phyloP scores from a whole-genome alignment of 176 grass and related monocot genomes.

The Aegilops sharonensis region DNA sequence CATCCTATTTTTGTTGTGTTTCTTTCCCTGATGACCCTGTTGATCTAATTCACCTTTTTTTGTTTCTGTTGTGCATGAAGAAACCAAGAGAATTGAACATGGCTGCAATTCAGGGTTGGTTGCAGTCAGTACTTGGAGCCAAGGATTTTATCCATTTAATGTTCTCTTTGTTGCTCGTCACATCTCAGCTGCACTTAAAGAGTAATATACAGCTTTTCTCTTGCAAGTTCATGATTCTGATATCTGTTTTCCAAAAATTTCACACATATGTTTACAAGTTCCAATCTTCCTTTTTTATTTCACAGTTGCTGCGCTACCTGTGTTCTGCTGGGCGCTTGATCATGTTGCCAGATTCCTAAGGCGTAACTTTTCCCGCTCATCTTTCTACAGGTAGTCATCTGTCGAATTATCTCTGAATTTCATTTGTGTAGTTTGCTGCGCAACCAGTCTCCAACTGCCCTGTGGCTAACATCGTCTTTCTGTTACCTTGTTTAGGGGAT shows the following conservation, averaged over 20 bases:
- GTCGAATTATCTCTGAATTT: background rate
- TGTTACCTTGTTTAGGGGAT: slow-evolving; percentile 55
- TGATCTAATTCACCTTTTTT: background rate
- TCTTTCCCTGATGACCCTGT: background rate
- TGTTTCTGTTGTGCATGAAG: slow-evolving; percentile 27
- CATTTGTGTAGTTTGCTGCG: background rate
- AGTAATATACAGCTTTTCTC: slow-evolving; percentile 41
- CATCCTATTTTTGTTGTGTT: background rate
- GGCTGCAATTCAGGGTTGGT: slow-evolving; percentile 66
- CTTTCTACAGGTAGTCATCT: slow-evolving; percentile 71
- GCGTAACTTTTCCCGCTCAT: slow-evolving; percentile 67
- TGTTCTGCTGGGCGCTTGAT: slow-evolving; percentile 90
- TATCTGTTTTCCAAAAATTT: background rate
- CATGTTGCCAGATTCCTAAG: slow-evolving; percentile 89
- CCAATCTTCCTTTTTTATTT: slow-evolving; percentile 16
- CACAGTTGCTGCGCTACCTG: slow-evolving; percentile 88
- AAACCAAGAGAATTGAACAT: slow-evolving; percentile 85
- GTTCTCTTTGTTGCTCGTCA: slow-evolving; percentile 73
- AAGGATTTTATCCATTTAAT: slow-evolving; percentile 94
- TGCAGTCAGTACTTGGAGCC: slow-evolving; percentile 59
- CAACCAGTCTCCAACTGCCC: background rate
- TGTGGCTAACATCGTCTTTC: slow-evolving; percentile 7
- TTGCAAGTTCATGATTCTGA: slow-evolving; percentile 1
- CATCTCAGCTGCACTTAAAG: slow-evolving; percentile 76
- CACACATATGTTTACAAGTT: background rate